phyloP scores from a whole-genome alignment of 2,329 filamentous ascomycete species.

The Sporothrix dimorphospora region DNA sequence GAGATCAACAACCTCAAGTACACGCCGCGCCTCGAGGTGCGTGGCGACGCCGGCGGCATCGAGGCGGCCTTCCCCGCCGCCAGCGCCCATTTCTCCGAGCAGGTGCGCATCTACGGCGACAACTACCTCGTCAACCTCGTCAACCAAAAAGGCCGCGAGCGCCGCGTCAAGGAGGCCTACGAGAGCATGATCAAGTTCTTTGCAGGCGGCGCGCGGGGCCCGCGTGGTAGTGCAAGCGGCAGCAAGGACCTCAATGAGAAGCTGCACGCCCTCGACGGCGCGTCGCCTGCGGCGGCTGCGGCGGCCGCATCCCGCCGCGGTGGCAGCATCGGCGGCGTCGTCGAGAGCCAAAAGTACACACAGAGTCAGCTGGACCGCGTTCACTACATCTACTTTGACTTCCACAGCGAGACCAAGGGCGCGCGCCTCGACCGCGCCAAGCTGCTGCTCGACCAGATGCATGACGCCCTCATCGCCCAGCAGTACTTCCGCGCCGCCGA shows the following conservation, averaged over 20 bases:
- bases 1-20: constrained; percentile 94
- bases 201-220: constrained; percentile 67
- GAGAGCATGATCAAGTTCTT: constrained; percentile 84
- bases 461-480: constrained; percentile 74
- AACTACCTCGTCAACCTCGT: constrained; percentile 97
- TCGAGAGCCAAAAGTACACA: constrained; percentile 13
- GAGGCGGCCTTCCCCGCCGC: constrained; percentile 80
- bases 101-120: constrained; percentile 90
- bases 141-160: constrained; percentile 92
- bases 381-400: constrained; percentile 98
- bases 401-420: constrained; percentile 96
- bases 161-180: constrained; percentile 87
- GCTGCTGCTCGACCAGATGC: constrained; percentile 80
- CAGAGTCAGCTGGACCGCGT: constrained; percentile 68
- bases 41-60: constrained; percentile 80
- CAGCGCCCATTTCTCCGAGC: constrained; percentile 86
- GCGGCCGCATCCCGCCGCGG: constrained; percentile 46
- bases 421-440: constrained; percentile 91
- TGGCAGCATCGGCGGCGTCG: constrained; percentile 36
- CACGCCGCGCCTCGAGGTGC: constrained; percentile 85
- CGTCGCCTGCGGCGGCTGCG: background rate
- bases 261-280: background rate
- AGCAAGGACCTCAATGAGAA: constrained; percentile 74
- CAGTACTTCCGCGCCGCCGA: constrained; percentile 93
- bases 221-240: constrained; percentile 51